phyloP scores from a whole-genome alignment of 208 protist species.

The Crithidia bombi region DNA sequence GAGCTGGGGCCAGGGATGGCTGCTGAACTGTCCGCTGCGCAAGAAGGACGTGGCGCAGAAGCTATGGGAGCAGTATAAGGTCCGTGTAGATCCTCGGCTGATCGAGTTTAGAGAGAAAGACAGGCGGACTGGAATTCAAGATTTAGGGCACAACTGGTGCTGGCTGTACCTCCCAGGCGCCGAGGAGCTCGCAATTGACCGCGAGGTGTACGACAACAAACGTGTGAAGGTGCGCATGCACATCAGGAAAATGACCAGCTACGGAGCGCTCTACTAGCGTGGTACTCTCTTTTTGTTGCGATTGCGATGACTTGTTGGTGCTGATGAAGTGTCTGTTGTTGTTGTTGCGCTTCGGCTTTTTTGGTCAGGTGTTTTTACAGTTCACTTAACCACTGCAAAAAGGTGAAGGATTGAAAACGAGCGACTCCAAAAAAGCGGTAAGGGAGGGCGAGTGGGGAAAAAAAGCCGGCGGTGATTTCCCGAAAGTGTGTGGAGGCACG shows the following conservation, averaged over 20 bases:
- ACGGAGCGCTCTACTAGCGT: slow-evolving; percentile 71
- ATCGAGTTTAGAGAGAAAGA: slow-evolving; percentile 92
- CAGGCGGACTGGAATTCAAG: slow-evolving; percentile 87
- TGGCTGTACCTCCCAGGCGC: slow-evolving; percentile 93
- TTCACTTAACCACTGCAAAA: not conserved
- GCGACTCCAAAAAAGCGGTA: not conserved
- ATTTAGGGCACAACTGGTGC: slow-evolving; percentile 93
- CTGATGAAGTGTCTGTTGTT: not conserved
- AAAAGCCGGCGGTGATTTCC: not conserved
- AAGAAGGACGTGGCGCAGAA: slow-evolving; percentile 91
- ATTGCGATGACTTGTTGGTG: not conserved
- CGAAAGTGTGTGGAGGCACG: no score
- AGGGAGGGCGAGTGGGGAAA: not conserved
- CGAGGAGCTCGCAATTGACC: slow-evolving; percentile 88
- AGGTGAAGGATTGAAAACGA: no score
- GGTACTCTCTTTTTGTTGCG: not conserved
- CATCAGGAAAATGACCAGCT: slow-evolving; percentile 84
- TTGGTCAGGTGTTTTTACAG: slow-evolving; percentile 12
- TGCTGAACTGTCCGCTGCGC: slow-evolving; percentile 89
- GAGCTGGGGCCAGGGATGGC: slow-evolving; percentile 90
- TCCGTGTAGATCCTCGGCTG: slow-evolving; percentile 83
- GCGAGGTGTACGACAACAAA: slow-evolving; percentile 94
- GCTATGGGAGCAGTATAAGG: slow-evolving; percentile 94
- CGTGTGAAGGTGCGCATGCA: slow-evolving; percentile 93
- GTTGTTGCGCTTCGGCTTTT: not conserved